Base-by-base conservation (phyloP, 2,329 filamentous ascomycete genomes). In the Periglandula ipomoeae region DNA sequence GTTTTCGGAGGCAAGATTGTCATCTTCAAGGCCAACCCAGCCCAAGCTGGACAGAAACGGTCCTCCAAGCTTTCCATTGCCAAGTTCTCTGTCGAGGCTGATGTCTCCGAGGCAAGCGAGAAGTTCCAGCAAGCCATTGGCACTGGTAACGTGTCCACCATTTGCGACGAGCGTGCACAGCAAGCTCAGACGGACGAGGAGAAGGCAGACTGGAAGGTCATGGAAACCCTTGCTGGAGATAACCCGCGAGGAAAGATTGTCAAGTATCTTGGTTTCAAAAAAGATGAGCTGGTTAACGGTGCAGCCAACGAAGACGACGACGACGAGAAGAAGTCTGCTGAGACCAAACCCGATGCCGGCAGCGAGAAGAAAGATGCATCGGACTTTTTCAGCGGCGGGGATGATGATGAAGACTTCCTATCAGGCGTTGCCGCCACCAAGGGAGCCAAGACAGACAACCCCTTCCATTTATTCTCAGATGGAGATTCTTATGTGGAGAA, bases 1-100 rank as follows among this genome's bases (percentile, higher is more conserved):
- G 93, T 89, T 1, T 98, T 97, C 63, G 93, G 93, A 48, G 93
- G 94, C 47, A 95, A 95, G 65, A 74, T 98, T 20, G 81, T 97
- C 15, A 79, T 82, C 49, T 83, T 96, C 67, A 77, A 78, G 53
- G 71, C 80, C 50, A 73, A 74, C 38, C 65, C 79, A 43, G 61
- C 73, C 1, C 76, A 80, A 43, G 66, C 82, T 30, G 83, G 81
- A 4, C 84, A 88, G 53, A 78, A 76, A 35, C 69, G 76, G 32
- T 75, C 78, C 2, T 96, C 91, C 8, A 89, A 85, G 63, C 75
- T 98, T 43, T 77, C 80, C 55, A 91, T 98, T 49, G 86, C 86
- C 0, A 83, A 83, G n/a, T 96, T 95, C 62, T 87, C 89, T 24
- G 83, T 91, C 5, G 93, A 98, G 64, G 85, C 85, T 19, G 82